Evolutionary conservation across 306 rosid species (phyloP), one percentile per base, ranked within the genome.

Genomic region (Pyrus communis): DNA sequence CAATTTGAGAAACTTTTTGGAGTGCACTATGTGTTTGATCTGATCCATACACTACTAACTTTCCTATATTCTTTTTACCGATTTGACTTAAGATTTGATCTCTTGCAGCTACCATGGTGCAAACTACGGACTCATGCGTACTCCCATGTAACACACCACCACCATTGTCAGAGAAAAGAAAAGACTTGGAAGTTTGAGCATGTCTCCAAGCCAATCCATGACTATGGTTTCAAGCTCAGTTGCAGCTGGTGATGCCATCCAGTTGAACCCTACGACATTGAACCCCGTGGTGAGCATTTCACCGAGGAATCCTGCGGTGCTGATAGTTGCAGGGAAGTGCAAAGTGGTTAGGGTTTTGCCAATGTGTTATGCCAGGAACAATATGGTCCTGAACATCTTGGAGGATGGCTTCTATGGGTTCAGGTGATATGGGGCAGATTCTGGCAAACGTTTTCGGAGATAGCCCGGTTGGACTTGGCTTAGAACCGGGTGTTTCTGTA

Each of bases 171-270:
- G 85, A 80, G 67, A 82, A 84, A 17, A 74, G 70, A 28, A 84
- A 87, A 0, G 78, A 52, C n/a, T 80, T 69, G 1, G 88, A 5
- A 87, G 87, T 5, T 73, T 21, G 13, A 87, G 85, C 78, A 80
- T 77, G 21, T 80, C 22, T 10, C 83, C 90, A 51, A 82, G 73
- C 88, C 90, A 87, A 71, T 87, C 87, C 84, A 82, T 52, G 43
- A 84, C 87, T 2, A 82, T 30, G 42, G 52, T 55, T 75, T 85
- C 91, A 0, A 87, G 84, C 61, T 87, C 88, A 12, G 87, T 87
- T 4, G 82, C 85, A 0, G 83, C 91, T 0, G 88, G 91, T 0
- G 87, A 87, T 40, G 91, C 61, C 25, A 84, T 17, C 85, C 88
- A 87, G 25, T 65, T 87, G 79, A 84, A 80, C 1, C 87, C 88